Evolutionary conservation across 768 basidiomycete species (phyloP).

Genomic region (Chalciporus sphaerocephalus): DNA sequence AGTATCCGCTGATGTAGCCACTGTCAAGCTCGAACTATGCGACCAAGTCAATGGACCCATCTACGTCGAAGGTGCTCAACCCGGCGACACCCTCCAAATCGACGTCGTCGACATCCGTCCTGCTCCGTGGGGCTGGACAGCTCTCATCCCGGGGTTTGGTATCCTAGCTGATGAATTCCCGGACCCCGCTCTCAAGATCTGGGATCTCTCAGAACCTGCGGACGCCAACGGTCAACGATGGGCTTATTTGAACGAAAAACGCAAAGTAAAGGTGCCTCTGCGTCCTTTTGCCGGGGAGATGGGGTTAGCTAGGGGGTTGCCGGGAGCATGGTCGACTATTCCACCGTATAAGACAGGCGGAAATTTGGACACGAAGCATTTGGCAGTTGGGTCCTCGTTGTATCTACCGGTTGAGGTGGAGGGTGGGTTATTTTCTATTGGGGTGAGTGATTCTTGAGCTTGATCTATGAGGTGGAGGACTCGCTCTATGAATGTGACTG

Average conservation of each 20-base stretch:
- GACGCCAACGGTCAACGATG: conserved; percentile 27
- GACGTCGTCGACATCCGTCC: conserved; percentile 51
- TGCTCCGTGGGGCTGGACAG: conserved; percentile 63
- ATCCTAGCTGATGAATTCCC: conserved; percentile 53
- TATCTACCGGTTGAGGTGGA: conserved; percentile 57
- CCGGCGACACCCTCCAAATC: conserved; percentile 58
- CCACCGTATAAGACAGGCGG: conserved; percentile 61
- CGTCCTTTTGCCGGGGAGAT: conserved; percentile 61
- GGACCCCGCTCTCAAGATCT: conserved; percentile 50
- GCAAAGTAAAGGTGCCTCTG: conserved; percentile 47
- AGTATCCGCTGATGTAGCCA: conserved; percentile 32
- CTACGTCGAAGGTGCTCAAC: conserved; percentile 46
- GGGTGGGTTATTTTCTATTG: conserved; percentile 58
- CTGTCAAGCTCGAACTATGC: conserved; percentile 44
- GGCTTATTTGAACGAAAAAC: conserved; percentile 50
- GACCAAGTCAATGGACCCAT: conserved; percentile 62
- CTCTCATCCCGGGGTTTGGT: conserved; percentile 55
- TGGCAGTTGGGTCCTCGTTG: conserved; percentile 51
- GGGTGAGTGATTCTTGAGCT: conserved; percentile 36
- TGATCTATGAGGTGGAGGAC: background rate
- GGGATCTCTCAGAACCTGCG: conserved; percentile 37
- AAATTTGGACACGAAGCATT: conserved; percentile 57
- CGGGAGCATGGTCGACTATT: conserved; percentile 55
- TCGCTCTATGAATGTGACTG: too few relatives aligned
- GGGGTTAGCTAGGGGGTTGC: conserved; percentile 51